Percentiles rank a stretch among this genome's conserved stretches.
These are phyloP conservation scores for Penicillium fimorum DNA, from an alignment of 495 filamentous ascomycete species.

Conservation along the genomic window DNA sequence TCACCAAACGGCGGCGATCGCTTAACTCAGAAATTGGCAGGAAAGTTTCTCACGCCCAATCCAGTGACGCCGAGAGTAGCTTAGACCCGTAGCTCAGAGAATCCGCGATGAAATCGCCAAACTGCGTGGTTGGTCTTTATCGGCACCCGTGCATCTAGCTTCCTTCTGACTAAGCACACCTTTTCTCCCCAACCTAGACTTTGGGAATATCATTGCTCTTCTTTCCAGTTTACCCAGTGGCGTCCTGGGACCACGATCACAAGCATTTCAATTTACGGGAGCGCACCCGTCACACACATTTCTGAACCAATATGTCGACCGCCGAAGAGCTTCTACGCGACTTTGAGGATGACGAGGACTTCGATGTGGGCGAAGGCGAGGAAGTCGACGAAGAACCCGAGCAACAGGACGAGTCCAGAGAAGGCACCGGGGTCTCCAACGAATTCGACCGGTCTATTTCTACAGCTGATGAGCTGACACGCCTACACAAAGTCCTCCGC, in stretches of 20 bases:
- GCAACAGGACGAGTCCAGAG: constrained; percentile 20
- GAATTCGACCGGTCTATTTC: constrained; percentile 92
- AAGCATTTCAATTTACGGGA: neutral
- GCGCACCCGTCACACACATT: neutral
- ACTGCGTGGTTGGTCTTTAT: constrained; percentile 16
- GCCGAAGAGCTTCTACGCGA: constrained; percentile 48
- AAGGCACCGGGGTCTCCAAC: constrained; percentile 51
- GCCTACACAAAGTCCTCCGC: constrained; percentile 91
- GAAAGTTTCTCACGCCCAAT: neutral
- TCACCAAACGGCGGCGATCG: neutral
- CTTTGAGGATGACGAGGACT: constrained; percentile 43
- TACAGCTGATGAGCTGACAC: constrained; percentile 87
- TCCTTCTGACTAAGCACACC: constrained; percentile 17
- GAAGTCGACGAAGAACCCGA: constrained; percentile 29
- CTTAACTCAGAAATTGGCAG: neutral
- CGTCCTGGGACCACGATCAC: constrained; percentile 7
- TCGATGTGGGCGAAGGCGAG: constrained; percentile 29
- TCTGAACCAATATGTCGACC: constrained; percentile 37
- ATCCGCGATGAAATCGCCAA: constrained; percentile 16
- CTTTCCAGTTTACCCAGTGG: constrained; percentile 11
- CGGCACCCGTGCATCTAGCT: constrained; percentile 24
- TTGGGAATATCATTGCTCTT: neutral
- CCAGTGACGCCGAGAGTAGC: constrained; percentile 4
- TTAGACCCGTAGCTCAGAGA: constrained; percentile 5
- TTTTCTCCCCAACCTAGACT: constrained; percentile 6